Percentiles rank a stretch among this genome's conserved stretches.
Conservation (phyloP, 108 stramenopile species). For the Mediolabrus comicus region DNA sequence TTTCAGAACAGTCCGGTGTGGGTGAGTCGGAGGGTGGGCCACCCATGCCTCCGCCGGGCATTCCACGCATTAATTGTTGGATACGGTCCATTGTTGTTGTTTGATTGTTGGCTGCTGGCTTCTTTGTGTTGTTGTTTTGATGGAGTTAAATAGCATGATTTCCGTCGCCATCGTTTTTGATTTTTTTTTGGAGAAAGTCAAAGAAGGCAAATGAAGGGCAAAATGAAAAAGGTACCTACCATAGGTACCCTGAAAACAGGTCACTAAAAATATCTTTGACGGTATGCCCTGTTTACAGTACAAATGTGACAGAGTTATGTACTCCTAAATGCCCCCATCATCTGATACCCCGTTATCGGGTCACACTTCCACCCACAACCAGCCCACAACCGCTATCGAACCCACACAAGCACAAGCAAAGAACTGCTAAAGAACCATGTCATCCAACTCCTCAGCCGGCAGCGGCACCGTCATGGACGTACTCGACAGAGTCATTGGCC, state of each 20-base stretch:
- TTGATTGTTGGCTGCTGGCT: not conserved
- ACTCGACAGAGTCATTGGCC: slow-evolving; percentile 40
- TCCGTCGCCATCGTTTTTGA: not conserved
- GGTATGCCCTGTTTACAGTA: too few relatives aligned
- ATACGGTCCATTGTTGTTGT: slow-evolving; percentile 76
- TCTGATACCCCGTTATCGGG: too few relatives aligned
- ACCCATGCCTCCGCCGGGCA: slow-evolving; percentile 80
- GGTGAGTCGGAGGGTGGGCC: slow-evolving; percentile 75
- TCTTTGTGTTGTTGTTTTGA: not conserved
- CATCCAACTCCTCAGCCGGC: not conserved
- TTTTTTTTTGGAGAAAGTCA: not conserved
- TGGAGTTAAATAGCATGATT: too few relatives aligned
- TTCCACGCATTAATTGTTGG: slow-evolving; percentile 86
- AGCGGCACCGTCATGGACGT: slow-evolving; percentile 28
- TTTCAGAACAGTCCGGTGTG: slow-evolving; percentile 94
- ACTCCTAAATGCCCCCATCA: too few relatives aligned
- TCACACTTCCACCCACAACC: too few relatives aligned
- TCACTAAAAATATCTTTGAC: too few relatives aligned
- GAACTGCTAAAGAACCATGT: not conserved
- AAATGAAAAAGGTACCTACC: too few relatives aligned
- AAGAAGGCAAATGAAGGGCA: not conserved
- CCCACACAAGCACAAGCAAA: too few relatives aligned
- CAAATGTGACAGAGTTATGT: too few relatives aligned
- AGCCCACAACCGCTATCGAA: too few relatives aligned
- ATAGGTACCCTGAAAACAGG: too few relatives aligned